Evolutionary conservation across 768 basidiomycete species (phyloP), one percentile per base, ranked within the genome.

Genomic region (Phlegmacium glaucopus): DNA sequence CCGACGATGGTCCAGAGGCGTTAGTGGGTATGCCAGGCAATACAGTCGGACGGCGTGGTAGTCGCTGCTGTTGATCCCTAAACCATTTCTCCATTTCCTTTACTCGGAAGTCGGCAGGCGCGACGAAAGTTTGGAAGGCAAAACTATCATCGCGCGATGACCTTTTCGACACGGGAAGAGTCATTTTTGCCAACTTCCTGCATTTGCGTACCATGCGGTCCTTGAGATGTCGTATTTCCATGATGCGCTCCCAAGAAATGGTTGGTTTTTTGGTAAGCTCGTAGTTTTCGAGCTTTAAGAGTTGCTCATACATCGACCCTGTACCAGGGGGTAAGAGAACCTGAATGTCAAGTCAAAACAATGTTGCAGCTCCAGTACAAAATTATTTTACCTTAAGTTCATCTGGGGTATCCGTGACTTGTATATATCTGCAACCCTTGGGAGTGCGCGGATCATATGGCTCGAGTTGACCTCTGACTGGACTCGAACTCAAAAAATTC

Each of bases 31-130:
- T 22, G 22, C 22, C 22, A 22, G 22, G 5, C 5, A 5, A 50
- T 6, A 53, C 47, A 26, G 52, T 50, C 22, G 55, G 61, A 44
- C 64, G 61, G 25, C 61, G 60, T 36, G 64, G 55, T 16, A 57
- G 26, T 12, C 71, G 71, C 52, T 71, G 72, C 42, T 77, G 74
- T 45, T 83, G 78, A 26, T 76, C 70, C 48, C 78, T 72, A 56
- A 85, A 78, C 87, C 87, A 89, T 48, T 79, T 80, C 57, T 89
- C 86, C 79, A 89, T 85, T 63, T 86, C 85, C 64, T 85, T 85
- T 30, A 87, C 65, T 15, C 85, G 75, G 59, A 89, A 89, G 60
- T 89, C 86, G 28, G 76, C 60, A 3, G 86, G 85, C 1, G 87
- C 84, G 41, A 85, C 72, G 32, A 86, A 66, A 9, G 83, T 83